phyloP scores from a whole-genome alignment of 371 early-diverging fungal species.

The Mortierella sp. region DNA sequence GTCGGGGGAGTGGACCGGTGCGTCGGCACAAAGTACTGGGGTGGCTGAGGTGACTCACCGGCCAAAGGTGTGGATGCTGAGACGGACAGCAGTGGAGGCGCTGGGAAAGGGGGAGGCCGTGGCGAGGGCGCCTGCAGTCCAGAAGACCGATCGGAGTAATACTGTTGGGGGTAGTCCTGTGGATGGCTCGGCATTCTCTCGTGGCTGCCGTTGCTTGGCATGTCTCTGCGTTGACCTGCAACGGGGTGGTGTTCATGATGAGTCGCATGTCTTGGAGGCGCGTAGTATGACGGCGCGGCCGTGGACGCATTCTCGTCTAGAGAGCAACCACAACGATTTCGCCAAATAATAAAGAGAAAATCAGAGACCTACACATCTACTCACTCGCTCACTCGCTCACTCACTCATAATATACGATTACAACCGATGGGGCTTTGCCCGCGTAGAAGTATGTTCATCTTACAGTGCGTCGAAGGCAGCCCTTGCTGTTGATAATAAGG shows the following conservation, averaged over 20 bases:
- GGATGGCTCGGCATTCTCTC: constrained; percentile 8
- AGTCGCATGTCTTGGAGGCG: neutral
- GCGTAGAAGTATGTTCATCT: too few species aligned
- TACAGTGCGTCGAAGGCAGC: constrained; percentile 16
- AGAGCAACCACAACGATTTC: neutral
- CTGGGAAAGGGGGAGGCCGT: constrained; percentile 4
- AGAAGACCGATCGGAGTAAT: constrained; percentile 5
- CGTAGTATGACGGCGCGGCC: neutral
- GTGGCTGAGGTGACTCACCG: constrained; percentile 33
- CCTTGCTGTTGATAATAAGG: constrained; percentile 17
- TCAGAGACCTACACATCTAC: neutral
- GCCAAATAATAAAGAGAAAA: neutral
- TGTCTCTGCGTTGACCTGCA: neutral
- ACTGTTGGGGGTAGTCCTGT: constrained; percentile 8
- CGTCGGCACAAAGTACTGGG: constrained; percentile 41
- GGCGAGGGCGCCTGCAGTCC: neutral
- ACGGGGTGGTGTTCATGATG: neutral
- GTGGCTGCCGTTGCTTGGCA: neutral
- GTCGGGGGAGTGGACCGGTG: constrained; percentile 32
- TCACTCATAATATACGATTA: too few species aligned
- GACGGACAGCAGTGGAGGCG: constrained; percentile 39
- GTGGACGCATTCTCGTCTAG: neutral
- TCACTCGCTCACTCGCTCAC: too few species aligned
- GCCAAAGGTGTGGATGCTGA: constrained; percentile 45
- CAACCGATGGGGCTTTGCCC: too few species aligned